Evolutionary conservation across 192 early-diverging fungal genomes (phyloP).

Genomic region (Podila horticola): DNA sequence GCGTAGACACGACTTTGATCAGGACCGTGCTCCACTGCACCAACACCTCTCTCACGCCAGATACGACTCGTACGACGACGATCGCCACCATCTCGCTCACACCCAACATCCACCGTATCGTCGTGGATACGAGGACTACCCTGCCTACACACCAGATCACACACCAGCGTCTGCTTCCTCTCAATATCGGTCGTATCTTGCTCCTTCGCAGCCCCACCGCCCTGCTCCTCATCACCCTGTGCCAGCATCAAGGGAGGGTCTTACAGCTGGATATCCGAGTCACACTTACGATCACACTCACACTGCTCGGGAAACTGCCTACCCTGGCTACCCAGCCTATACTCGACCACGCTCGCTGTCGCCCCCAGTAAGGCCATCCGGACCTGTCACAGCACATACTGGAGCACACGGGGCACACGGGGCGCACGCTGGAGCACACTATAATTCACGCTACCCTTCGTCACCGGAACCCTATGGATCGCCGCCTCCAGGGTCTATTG

Average conservation of each 20-base stretch:
- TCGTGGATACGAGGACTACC: not conserved
- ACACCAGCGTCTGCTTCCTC: not conserved
- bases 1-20: slow-evolving; percentile 1
- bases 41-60: slow-evolving; percentile 17
- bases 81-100: not conserved
- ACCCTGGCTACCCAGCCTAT: not conserved
- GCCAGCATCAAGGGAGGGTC: not conserved
- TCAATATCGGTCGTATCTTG: not conserved
- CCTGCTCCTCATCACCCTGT: not conserved
- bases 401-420: not conserved
- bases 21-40: slow-evolving; percentile 1
- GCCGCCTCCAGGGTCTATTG: slow-evolving; percentile 21
- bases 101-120: not conserved
- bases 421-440: not conserved
- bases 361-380: not conserved
- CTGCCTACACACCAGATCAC: not conserved
- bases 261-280: not conserved
- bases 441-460: slow-evolving; percentile 14
- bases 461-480: slow-evolving; percentile 40
- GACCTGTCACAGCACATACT: not conserved
- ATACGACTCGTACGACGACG: slow-evolving; percentile 2
- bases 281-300: not conserved
- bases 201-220: not conserved
- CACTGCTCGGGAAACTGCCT: not conserved
- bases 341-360: not conserved